Evolutionary conservation across 345 rosid species (phyloP).

Genomic region (Aquilaria sinensis): DNA sequence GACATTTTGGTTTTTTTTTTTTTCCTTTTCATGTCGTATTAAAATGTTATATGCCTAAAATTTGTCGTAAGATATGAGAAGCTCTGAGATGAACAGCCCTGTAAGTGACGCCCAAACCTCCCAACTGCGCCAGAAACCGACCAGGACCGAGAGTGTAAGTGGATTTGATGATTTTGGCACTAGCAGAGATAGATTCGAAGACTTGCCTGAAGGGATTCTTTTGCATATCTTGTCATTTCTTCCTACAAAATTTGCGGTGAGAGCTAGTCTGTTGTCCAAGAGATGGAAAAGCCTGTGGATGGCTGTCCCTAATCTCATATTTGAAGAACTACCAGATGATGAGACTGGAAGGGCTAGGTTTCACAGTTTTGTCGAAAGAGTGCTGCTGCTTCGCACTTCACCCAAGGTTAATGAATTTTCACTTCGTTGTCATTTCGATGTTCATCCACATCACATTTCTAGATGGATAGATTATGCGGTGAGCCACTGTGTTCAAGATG

Average conservation of each 20-base stretch:
- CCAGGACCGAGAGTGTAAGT: too few relatives aligned
- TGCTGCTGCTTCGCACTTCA: neutral
- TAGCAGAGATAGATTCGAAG: neutral
- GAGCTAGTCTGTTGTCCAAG: constrained; percentile 9
- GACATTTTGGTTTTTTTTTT: too few relatives aligned
- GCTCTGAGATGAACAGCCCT: too few relatives aligned
- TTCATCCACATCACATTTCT: too few relatives aligned
- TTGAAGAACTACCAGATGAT: neutral
- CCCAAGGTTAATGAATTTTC: neutral
- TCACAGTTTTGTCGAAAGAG: constrained; percentile 16
- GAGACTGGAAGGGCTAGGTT: neutral
- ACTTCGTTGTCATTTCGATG: neutral
- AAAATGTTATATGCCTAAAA: too few relatives aligned
- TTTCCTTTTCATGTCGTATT: too few relatives aligned
- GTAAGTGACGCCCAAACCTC: too few relatives aligned
- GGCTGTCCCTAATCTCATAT: neutral
- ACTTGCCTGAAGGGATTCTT: constrained; percentile 8
- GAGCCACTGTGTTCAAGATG: neutral
- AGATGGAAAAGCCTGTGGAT: constrained; percentile 11
- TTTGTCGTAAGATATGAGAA: too few relatives aligned
- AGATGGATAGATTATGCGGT: neutral
- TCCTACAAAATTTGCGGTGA: constrained; percentile 1
- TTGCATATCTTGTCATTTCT: constrained; percentile 8
- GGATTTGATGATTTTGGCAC: too few relatives aligned
- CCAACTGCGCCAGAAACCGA: too few relatives aligned